Evolutionary conservation across 192 early-diverging fungal genomes (phyloP), one percentile per base, ranked within the genome.

Genomic region (Backusella morwellensis): DNA sequence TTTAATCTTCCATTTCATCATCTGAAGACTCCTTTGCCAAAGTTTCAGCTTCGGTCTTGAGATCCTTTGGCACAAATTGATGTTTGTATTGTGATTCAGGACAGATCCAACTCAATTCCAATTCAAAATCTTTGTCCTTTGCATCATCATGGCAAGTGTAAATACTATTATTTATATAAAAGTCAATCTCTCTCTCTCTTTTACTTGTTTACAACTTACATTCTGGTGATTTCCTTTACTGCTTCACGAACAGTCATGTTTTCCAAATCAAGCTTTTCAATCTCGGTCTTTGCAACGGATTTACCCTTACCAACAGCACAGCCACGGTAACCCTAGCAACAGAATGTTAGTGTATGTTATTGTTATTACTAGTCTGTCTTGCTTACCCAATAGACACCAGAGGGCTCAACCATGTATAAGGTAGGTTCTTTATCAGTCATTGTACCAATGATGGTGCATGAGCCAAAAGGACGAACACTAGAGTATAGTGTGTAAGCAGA

Each of bases 41-140:
- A 69, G 84, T 80, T 75, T 95, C 94, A 12, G 97, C 97, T 80
- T 97, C 97, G 26, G 90, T 90, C 54, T 88, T 87, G 77, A 99
- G 82, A 19, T 94, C 94, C 77, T 91, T 89, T 69, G 98, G 97
- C 29, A 99, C 98, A 78, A 95, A 86, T 73, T 90, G 82, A 77
- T 98, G 97, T 59, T 90, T 81, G 11, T 86, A 87, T 23, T 89
- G 90, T 29, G 95, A 93, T 73, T 96, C 94, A 32, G 86, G 90
- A 75, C 93, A 95, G 70, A 99, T 87, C 98, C 98, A 99, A 84
- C 92, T 97, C 73, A 98, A 85, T 84, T 99, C 98, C 29, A 99
- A 90, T 85, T 99, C 97, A 91, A 98, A 99, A 74, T 96, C 94
- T 87, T 98, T 98, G 86, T 99, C 98, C 84, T 99, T 99, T 68